phyloP scores from a whole-genome alignment of 2,329 filamentous ascomycete genomes.

The Sarocladiaceae sp. region DNA sequence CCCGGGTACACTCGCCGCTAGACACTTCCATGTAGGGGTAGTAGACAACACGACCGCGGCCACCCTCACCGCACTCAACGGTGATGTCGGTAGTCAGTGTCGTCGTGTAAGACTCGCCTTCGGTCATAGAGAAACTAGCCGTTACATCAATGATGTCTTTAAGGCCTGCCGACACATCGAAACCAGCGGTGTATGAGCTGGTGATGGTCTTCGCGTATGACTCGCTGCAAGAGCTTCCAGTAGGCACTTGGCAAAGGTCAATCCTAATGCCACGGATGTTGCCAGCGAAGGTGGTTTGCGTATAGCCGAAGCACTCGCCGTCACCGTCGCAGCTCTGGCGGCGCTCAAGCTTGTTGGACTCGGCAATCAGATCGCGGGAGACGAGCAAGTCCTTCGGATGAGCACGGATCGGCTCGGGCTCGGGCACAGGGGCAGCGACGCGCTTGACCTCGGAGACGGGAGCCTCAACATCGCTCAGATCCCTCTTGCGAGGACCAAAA shows the following conservation, averaged over 20 bases:
- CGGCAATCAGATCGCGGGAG: background rate
- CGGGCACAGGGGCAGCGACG: background rate
- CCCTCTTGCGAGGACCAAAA: background rate
- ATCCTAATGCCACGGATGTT: background rate
- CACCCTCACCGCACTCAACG: background rate
- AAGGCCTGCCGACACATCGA: background rate
- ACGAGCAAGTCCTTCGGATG: background rate
- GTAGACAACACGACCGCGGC: slow-evolving; percentile 1
- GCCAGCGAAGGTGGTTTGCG: background rate
- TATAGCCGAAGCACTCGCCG: background rate
- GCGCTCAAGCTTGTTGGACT: background rate
- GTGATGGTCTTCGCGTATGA: slow-evolving; percentile 2
- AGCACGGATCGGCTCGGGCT: background rate
- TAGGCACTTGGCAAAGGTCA: background rate
- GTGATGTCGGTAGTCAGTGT: slow-evolving; percentile 1
- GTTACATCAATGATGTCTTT: slow-evolving; percentile 2
- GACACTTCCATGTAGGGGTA: slow-evolving; percentile 8
- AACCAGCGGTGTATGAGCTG: background rate
- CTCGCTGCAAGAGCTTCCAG: background rate
- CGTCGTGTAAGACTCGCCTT: background rate
- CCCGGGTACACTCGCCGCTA: slow-evolving; percentile 1
- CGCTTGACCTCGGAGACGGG: background rate
- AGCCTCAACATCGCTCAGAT: background rate
- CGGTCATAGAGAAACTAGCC: background rate
- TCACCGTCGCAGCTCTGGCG: background rate